These are phyloP conservation scores for Rhizoctonia solani DNA, from an alignment of 1,284 basidiomycete genomes.

Conservation along the genomic window DNA sequence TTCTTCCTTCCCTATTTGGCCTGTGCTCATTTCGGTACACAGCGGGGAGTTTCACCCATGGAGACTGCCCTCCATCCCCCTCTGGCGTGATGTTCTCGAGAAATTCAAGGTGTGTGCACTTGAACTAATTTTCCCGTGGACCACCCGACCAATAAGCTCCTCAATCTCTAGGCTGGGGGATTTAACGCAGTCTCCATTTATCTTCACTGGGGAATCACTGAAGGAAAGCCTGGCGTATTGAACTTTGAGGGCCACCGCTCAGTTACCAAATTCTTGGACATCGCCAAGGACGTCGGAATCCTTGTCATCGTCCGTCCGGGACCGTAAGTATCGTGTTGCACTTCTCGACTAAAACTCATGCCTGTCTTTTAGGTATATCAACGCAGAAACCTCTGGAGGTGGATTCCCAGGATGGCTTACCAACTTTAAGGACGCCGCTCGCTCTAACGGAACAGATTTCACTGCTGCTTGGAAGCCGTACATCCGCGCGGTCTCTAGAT, in stretches of 20 bases:
- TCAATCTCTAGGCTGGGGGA: slow-evolving; percentile 23
- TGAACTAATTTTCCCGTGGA: no score
- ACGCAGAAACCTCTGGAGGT: slow-evolving; percentile 33
- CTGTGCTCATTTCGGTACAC: not conserved
- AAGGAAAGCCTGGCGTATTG: slow-evolving; percentile 13
- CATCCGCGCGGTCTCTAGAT: slow-evolving; percentile 16
- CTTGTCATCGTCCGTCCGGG: slow-evolving; percentile 34
- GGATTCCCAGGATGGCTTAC: slow-evolving; percentile 33
- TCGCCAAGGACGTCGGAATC: slow-evolving; percentile 28
- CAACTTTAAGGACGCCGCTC: not conserved
- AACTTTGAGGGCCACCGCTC: slow-evolving; percentile 28
- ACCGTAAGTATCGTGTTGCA: no score
- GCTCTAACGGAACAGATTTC: slow-evolving; percentile 26
- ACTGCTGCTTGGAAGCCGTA: slow-evolving; percentile 33
- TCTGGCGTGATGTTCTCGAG: slow-evolving; percentile 35
- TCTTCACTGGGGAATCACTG: slow-evolving; percentile 32
- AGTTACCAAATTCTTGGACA: slow-evolving; percentile 31
- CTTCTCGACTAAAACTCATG: no score
- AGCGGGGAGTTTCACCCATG: slow-evolving; percentile 31
- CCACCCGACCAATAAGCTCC: no score
- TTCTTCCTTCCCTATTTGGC: not conserved
- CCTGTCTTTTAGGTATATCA: slow-evolving; percentile 34
- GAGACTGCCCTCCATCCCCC: slow-evolving; percentile 25
- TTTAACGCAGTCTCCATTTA: slow-evolving; percentile 35
- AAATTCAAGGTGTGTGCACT: slow-evolving; percentile 34